These are phyloP conservation scores for Phialophora macrospora DNA, from an alignment of 2,329 filamentous ascomycete species.

Conservation along the genomic window DNA sequence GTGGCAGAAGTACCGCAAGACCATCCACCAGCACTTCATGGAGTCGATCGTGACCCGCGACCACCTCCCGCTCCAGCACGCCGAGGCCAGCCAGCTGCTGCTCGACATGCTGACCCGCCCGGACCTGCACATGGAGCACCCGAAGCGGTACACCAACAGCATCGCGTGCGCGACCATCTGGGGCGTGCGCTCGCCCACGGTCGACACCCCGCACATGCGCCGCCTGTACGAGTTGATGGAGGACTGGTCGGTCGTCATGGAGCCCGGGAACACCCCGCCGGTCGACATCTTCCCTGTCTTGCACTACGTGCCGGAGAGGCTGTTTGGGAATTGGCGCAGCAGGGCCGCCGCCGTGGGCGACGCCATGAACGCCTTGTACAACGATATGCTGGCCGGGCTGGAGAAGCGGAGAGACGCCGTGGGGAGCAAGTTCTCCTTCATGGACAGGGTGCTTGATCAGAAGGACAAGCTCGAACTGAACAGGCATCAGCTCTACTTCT, in stretches of 20 bases:
- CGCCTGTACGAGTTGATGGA: conserved; percentile 53
- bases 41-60: conserved; percentile 50
- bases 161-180: conserved; percentile 48
- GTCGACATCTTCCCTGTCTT: conserved; percentile 56
- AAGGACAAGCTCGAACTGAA: conserved; percentile 42
- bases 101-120: conserved; percentile 51
- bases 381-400: conserved; percentile 44
- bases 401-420: conserved; percentile 42
- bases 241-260: conserved; percentile 53
- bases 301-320: conserved; percentile 49
- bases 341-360: conserved; percentile 47
- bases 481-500: conserved; percentile 50
- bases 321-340: conserved; percentile 50
- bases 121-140: conserved; percentile 54
- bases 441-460: conserved; percentile 51
- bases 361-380: conserved; percentile 52
- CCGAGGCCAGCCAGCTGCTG: conserved; percentile 57
- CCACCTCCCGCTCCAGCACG: conserved; percentile 52
- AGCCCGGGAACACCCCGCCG: conserved; percentile 56
- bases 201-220: conserved; percentile 46
- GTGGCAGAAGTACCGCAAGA: conserved; percentile 55
- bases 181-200: conserved; percentile 45
- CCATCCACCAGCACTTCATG: conserved; percentile 54
- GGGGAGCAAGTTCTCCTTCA: conserved; percentile 43
- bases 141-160: conserved; percentile 57